Evolutionary conservation across 805 yeast genomes (phyloP).

Genomic region (Allodekkera sacchari): DNA sequence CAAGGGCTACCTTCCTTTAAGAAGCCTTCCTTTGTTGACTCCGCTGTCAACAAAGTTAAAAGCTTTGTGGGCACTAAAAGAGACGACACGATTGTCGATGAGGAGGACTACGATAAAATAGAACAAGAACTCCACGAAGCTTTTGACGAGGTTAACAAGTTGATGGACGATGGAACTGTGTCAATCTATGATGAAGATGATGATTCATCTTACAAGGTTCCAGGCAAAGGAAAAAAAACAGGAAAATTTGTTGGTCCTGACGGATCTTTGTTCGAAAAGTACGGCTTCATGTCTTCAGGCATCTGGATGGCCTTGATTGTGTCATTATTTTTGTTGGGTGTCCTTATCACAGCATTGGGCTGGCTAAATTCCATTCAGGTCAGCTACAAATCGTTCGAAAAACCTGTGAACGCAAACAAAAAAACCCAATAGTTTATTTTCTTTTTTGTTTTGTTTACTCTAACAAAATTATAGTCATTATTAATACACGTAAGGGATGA

Average conservation of each 20-base stretch:
- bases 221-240: neutral
- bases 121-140: slow-evolving; percentile 23
- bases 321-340: slow-evolving; percentile 45
- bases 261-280: slow-evolving; percentile 49
- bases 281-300: slow-evolving; percentile 73
- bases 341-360: slow-evolving; percentile 53
- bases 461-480: neutral
- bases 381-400: slow-evolving; percentile 77
- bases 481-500: slow-evolving; percentile 80
- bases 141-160: slow-evolving; percentile 21
- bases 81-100: slow-evolving; percentile 12
- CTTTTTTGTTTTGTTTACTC: neutral
- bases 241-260: slow-evolving; percentile 8
- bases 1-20: slow-evolving; percentile 26
- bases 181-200: slow-evolving; percentile 11
- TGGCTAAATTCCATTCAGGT: slow-evolving; percentile 71
- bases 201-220: neutral
- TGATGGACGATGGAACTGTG: slow-evolving; percentile 20
- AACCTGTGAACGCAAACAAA: slow-evolving; percentile 45
- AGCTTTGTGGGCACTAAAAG: slow-evolving; percentile 3
- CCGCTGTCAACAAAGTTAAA: neutral
- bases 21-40: slow-evolving; percentile 8
- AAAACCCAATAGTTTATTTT: slow-evolving; percentile 28
- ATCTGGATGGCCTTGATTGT: slow-evolving; percentile 70
- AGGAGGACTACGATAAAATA: slow-evolving; percentile 17